Conservation (phyloP, 108 stramenopile genomes). For the Skeletonema costatum region DNA sequence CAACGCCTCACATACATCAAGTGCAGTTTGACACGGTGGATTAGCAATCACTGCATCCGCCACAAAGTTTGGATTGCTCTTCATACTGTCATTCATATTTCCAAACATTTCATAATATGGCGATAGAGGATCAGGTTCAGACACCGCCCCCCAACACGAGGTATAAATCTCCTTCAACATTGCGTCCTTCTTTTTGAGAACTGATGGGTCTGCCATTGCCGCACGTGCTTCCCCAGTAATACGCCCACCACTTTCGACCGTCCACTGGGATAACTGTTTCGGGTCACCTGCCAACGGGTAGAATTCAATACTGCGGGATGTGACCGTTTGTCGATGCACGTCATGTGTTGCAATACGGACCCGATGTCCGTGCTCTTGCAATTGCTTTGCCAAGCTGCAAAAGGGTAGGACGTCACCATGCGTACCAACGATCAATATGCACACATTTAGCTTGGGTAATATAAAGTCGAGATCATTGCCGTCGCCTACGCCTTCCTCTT, state of each 20-base stretch:
- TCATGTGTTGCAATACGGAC: constrained; percentile 73
- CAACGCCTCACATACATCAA: constrained; percentile 85
- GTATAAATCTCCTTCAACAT: constrained; percentile 68
- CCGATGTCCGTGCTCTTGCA: constrained; percentile 60
- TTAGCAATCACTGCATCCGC: constrained; percentile 87
- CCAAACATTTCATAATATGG: constrained; percentile 18
- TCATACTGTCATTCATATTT: background rate
- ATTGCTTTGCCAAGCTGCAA: constrained; percentile 50
- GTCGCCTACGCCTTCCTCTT: background rate
- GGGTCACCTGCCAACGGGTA: constrained; percentile 89
- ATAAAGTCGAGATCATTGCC: constrained; percentile 35
- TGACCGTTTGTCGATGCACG: constrained; percentile 59
- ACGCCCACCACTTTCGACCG: constrained; percentile 66
- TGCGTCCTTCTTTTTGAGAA: constrained; percentile 55
- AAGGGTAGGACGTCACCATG: constrained; percentile 75
- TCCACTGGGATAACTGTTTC: constrained; percentile 60
- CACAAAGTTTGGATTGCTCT: constrained; percentile 44
- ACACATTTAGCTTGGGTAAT: constrained; percentile 61
- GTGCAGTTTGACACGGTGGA: constrained; percentile 66
- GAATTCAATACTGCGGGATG: constrained; percentile 61
- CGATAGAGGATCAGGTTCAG: constrained; percentile 53
- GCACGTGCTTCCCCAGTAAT: constrained; percentile 47
- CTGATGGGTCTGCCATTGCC: constrained; percentile 31
- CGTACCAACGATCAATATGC: constrained; percentile 66
- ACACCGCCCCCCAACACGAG: constrained; percentile 74